Conservation (phyloP, 2,329 filamentous ascomycete species). For the Alternaria arborescens region DNA sequence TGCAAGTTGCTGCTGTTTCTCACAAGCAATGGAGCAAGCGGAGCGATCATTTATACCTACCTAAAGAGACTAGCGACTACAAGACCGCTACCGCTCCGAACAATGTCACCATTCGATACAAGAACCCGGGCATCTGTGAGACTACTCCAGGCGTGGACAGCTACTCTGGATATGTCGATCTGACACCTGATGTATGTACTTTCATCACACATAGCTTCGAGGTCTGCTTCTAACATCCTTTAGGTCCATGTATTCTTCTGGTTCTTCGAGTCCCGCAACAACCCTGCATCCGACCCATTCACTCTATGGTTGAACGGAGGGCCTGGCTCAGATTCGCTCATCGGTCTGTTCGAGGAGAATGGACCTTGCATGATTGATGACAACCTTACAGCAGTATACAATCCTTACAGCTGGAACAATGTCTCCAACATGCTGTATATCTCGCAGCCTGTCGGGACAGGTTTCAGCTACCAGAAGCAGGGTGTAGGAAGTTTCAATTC, state of each 20-base stretch:
- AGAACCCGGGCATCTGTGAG: constrained; percentile 63
- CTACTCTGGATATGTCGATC: constrained; percentile 57
- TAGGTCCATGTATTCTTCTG: constrained; percentile 55
- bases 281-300: constrained; percentile 57
- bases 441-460: constrained; percentile 67
- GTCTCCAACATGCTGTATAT: constrained; percentile 69
- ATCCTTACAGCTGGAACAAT: constrained; percentile 68
- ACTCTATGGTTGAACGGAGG: constrained; percentile 64
- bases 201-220: not conserved
- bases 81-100: constrained; percentile 57
- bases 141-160: constrained; percentile 61
- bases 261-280: constrained; percentile 62
- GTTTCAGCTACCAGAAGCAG: constrained; percentile 57
- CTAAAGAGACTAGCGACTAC: constrained; percentile 53
- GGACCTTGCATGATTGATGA: constrained; percentile 32
- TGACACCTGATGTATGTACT: constrained; percentile 36
- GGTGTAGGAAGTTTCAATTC: constrained; percentile 45
- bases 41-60: constrained; percentile 39
- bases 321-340: constrained; percentile 61
- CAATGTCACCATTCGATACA: constrained; percentile 60
- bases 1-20: constrained; percentile 27
- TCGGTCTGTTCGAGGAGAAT: constrained; percentile 61
- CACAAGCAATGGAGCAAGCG: constrained; percentile 34
- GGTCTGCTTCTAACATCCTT: not conserved
- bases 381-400: constrained; percentile 49